These are phyloP conservation scores for Periglandula ipomoeae DNA, from an alignment of 2,329 filamentous ascomycete genomes.

Conservation along the genomic window DNA sequence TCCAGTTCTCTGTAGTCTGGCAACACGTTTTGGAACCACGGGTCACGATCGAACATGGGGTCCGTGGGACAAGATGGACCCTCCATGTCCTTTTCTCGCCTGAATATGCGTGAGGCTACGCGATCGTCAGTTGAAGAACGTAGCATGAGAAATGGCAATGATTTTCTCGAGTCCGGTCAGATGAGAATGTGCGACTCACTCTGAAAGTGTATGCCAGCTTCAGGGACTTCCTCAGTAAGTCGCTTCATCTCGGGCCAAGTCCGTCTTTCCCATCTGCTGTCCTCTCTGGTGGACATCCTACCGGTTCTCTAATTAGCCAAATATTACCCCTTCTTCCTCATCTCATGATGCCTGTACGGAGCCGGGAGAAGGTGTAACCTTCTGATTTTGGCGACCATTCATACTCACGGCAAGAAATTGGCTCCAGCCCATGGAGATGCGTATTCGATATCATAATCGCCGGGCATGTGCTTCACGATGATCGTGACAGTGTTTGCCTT, in stretches of 20 bases:
- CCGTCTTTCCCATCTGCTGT: constrained; percentile 49
- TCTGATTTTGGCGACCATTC: not conserved
- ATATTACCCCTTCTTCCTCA: not conserved
- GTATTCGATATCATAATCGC: constrained; percentile 87
- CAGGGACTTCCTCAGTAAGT: constrained; percentile 52
- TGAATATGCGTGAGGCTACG: constrained; percentile 39
- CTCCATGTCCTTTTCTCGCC: constrained; percentile 53
- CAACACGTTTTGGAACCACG: constrained; percentile 66
- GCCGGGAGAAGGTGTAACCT: not conserved
- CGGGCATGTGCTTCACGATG: constrained; percentile 82
- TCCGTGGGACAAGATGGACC: constrained; percentile 37
- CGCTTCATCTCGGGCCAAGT: constrained; percentile 57
- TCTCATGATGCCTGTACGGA: not conserved
- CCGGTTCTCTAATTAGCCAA: not conserved
- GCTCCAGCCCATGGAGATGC: constrained; percentile 84
- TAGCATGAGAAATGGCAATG: not conserved
- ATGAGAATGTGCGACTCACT: constrained; percentile 27
- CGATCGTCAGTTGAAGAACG: not conserved
- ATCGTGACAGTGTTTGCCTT: constrained; percentile 50
- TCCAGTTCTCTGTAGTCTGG: constrained; percentile 60
- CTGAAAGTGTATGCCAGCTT: constrained; percentile 75
- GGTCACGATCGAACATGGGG: constrained; percentile 53
- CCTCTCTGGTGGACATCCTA: constrained; percentile 34
- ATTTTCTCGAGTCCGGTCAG: not conserved
- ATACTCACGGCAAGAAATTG: constrained; percentile 61